A percentile compares a stretch with the other conserved stretches of the same genome.
phyloP scores from a whole-genome alignment of 805 yeast species.

The Hanseniaspora lachancei region DNA sequence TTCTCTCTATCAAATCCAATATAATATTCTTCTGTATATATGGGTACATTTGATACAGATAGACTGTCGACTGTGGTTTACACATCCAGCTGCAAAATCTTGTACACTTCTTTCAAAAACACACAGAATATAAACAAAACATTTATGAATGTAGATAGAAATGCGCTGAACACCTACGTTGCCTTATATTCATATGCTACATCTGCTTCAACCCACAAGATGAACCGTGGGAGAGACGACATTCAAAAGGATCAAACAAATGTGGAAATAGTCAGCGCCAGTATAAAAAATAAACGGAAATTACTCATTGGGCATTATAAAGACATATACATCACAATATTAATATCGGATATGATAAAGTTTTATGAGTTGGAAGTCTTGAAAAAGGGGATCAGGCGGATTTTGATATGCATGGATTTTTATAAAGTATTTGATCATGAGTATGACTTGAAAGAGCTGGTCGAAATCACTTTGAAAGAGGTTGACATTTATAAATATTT shows the following conservation, averaged over 20 bases:
- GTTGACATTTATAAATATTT: neutral
- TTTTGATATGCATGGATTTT: neutral
- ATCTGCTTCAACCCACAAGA: neutral
- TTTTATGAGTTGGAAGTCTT: slow-evolving; percentile 4
- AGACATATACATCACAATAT: neutral
- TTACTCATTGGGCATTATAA: neutral
- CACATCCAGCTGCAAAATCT: neutral
- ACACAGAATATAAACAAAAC: neutral
- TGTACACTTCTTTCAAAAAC: slow-evolving; percentile 6
- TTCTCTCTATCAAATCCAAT: neutral
- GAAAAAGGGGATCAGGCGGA: neutral
- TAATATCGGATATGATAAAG: neutral
- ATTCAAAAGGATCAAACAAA: neutral
- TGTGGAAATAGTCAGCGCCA: neutral
- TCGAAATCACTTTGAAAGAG: neutral
- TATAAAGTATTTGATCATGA: neutral
- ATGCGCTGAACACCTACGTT: slow-evolving; percentile 4
- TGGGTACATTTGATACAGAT: neutral
- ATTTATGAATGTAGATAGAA: slow-evolving; percentile 9
- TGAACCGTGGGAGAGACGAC: neutral
- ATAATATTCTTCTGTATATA: neutral
- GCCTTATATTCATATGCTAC: neutral
- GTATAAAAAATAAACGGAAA: slow-evolving; percentile 3
- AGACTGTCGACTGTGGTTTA: slow-evolving; percentile 5
- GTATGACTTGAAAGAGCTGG: neutral